These are phyloP conservation scores for Ogataea trehalophila DNA, from an alignment of 805 yeast genomes.

Conservation along the genomic window DNA sequence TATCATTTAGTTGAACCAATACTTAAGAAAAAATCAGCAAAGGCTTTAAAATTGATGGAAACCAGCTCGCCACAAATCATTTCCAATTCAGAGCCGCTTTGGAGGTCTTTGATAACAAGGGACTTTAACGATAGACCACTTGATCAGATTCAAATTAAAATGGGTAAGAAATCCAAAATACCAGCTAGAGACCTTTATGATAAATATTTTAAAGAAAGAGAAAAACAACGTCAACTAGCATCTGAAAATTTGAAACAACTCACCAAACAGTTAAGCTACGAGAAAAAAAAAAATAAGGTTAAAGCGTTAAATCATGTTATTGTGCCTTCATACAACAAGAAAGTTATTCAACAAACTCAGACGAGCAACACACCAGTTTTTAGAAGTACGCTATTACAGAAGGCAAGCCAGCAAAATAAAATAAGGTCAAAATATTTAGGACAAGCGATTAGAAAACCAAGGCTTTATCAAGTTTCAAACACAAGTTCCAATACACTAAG, in stretches of 20 bases:
- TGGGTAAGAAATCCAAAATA: slow-evolving; percentile 21
- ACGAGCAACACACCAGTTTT: slow-evolving; percentile 9
- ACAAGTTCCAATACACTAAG: slow-evolving; percentile 6
- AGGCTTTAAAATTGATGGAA: slow-evolving; percentile 39
- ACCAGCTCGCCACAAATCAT: slow-evolving; percentile 37
- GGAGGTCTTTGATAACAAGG: slow-evolving; percentile 40
- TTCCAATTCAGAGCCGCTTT: slow-evolving; percentile 39
- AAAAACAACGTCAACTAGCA: slow-evolving; percentile 38
- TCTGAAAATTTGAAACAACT: slow-evolving; percentile 40
- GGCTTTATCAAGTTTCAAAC: slow-evolving; percentile 5
- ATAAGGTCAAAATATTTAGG: slow-evolving; percentile 19
- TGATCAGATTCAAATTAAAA: slow-evolving; percentile 10
- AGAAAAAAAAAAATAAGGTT: slow-evolving; percentile 40
- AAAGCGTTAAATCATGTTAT: slow-evolving; percentile 27
- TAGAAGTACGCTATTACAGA: slow-evolving; percentile 28
- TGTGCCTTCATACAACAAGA: slow-evolving; percentile 13
- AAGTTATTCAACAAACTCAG: slow-evolving; percentile 5
- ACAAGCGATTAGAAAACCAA: slow-evolving; percentile 7
- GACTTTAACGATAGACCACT: slow-evolving; percentile 46
- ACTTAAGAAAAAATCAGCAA: slow-evolving; percentile 39
- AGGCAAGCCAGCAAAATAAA: slow-evolving; percentile 27
- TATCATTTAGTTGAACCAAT: slow-evolving; percentile 47
- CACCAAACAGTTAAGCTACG: slow-evolving; percentile 34
- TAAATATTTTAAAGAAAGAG: slow-evolving; percentile 36
- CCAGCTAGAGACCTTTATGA: slow-evolving; percentile 37